These are phyloP conservation scores for Ecytonucleospora hepatopenaei DNA, from an alignment of 371 early-diverging fungal species.

Conservation along the genomic window DNA sequence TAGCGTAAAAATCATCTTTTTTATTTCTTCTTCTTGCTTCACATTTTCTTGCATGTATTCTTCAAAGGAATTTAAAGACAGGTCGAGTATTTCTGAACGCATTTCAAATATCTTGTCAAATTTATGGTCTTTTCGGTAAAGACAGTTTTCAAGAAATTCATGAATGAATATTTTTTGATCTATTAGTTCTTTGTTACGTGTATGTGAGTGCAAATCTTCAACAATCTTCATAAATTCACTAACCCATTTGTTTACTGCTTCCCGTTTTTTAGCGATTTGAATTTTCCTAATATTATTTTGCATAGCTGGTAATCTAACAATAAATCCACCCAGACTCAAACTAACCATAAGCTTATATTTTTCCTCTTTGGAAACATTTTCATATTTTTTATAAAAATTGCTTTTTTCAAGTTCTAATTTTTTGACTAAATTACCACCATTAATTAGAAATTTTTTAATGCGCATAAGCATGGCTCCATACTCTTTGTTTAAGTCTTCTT, in stretches of 20 bases:
- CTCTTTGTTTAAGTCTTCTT: slow-evolving; percentile 9
- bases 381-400: slow-evolving; percentile 15
- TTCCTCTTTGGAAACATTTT: neutral
- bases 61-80: neutral
- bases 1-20: slow-evolving; percentile 4
- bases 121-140: neutral
- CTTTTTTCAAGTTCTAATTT: slow-evolving; percentile 7
- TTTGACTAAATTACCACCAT: neutral
- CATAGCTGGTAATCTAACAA: neutral
- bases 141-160: slow-evolving; percentile 3
- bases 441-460: neutral
- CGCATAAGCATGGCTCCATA: slow-evolving; percentile 13
- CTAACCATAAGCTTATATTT: neutral
- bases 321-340: slow-evolving; percentile 17
- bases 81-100: slow-evolving; percentile 9
- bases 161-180: slow-evolving; percentile 8
- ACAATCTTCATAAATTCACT: slow-evolving; percentile 1
- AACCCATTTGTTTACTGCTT: slow-evolving; percentile 13
- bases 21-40: slow-evolving; percentile 13
- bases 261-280: slow-evolving; percentile 2
- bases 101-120: slow-evolving; percentile 8
- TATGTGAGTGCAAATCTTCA: slow-evolving; percentile 5
- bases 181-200: slow-evolving; percentile 3
- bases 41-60: neutral
- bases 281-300: neutral